phyloP scores from a whole-genome alignment of 345 rosid species.

The Anastatica hierochuntica region DNA sequence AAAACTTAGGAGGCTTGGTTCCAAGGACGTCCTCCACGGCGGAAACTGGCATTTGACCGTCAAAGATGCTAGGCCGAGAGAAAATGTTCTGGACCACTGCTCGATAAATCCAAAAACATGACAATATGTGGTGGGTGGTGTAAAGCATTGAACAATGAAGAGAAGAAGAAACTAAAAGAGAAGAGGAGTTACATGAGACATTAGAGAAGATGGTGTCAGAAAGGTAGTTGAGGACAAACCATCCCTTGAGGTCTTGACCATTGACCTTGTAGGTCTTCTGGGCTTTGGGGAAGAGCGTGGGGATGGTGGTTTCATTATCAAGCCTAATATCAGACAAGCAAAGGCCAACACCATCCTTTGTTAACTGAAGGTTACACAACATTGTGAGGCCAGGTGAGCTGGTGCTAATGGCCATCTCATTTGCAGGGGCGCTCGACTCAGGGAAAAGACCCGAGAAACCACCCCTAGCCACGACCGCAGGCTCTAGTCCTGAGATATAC shows the following conservation, averaged over 20 bases:
- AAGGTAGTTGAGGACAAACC: conserved; percentile 50
- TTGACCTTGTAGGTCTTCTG: conserved; percentile 40
- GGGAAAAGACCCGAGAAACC: conserved; percentile 84
- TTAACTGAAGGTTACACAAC: conserved; percentile 60
- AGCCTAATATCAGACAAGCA: conserved; percentile 52
- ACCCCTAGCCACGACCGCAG: conserved; percentile 64
- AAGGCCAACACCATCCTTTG: conserved; percentile 55
- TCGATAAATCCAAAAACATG: background rate
- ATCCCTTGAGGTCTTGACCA: conserved; percentile 48
- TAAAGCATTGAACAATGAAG: background rate
- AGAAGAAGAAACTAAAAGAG: background rate
- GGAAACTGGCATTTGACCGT: conserved; percentile 29
- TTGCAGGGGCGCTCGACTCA: conserved; percentile 42
- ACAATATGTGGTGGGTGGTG: background rate
- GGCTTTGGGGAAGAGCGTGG: conserved; percentile 24
- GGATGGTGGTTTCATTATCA: conserved; percentile 49
- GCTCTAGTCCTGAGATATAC: conserved; percentile 42
- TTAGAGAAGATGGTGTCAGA: conserved; percentile 30
- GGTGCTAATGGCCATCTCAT: conserved; percentile 25
- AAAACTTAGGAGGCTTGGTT: conserved; percentile 35
- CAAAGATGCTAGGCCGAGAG: conserved; percentile 46
- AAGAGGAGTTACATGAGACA: conserved; percentile 32
- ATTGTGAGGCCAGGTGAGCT: conserved; percentile 30
- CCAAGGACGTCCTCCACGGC: conserved; percentile 44
- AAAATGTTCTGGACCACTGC: conserved; percentile 51